Percentiles rank a stretch among this genome's conserved stretches.
Conservation (phyloP, 2,329 filamentous ascomycete genomes). For the Pseudocercospora vitis region DNA sequence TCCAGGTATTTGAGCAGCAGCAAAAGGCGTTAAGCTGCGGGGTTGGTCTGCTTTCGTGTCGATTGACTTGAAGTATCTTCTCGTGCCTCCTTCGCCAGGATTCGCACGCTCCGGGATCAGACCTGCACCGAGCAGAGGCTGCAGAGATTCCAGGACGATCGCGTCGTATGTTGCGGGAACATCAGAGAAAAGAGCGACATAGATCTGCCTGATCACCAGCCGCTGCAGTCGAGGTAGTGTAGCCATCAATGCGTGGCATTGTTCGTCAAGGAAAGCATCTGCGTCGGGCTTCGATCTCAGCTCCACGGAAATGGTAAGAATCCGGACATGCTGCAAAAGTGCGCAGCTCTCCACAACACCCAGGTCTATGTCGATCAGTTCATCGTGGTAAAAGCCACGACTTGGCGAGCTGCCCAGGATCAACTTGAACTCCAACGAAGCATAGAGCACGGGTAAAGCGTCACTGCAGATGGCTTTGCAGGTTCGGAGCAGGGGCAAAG, state of each 20-base stretch:
- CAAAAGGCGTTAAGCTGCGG: neutral
- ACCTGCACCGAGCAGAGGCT: neutral
- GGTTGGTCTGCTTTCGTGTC: too few relatives aligned
- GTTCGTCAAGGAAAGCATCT: neutral
- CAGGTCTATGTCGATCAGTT: neutral
- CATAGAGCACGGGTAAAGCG: constrained; percentile 32
- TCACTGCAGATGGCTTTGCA: constrained; percentile 48
- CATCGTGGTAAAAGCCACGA: neutral
- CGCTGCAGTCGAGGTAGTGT: neutral
- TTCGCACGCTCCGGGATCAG: neutral
- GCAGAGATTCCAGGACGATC: neutral
- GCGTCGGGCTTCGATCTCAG: neutral
- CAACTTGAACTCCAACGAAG: neutral
- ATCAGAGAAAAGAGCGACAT: neutral
- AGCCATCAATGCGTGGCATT: neutral
- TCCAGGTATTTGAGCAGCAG: neutral
- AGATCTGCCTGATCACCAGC: neutral
- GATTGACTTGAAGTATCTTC: neutral
- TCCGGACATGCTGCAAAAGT: neutral
- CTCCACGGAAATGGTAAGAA: neutral
- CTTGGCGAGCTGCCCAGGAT: neutral
- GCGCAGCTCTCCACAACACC: neutral
- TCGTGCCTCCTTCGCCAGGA: neutral
- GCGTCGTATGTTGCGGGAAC: neutral
- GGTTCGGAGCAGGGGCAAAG: constrained; percentile 39